Evolutionary conservation across 176 grass and related monocot species (phyloP).

Genomic region (Triticum timopheevii): DNA sequence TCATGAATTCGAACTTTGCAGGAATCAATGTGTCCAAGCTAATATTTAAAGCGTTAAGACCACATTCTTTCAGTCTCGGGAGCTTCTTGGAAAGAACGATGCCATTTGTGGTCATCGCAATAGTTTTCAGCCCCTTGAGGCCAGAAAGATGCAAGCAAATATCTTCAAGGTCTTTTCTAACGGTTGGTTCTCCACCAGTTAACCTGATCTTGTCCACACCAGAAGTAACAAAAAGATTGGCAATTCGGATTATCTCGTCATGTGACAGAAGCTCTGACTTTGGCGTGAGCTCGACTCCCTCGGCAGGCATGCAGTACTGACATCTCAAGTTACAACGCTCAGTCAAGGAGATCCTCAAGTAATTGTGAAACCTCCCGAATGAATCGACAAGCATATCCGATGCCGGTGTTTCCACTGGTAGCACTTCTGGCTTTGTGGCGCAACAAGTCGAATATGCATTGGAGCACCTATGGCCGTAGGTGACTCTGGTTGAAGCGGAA

Average conservation of each 20-base stretch:
- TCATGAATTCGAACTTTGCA: constrained; percentile 98
- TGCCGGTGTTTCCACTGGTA: constrained; percentile 21
- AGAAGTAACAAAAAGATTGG: constrained; percentile 61
- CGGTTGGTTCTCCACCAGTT: constrained; percentile 82
- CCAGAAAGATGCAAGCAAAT: constrained; percentile 78
- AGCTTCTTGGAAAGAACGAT: constrained; percentile 82
- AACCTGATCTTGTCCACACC: constrained; percentile 94
- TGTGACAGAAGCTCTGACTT: constrained; percentile 65
- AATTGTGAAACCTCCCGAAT: constrained; percentile 84
- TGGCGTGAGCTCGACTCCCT: constrained; percentile 79
- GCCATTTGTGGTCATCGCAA: constrained; percentile 93
- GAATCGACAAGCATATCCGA: constrained; percentile 82
- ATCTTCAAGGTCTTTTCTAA: constrained; percentile 90
- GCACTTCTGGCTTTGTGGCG: constrained; percentile 28
- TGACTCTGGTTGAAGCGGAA: background rate
- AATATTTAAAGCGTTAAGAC: constrained; percentile 88
- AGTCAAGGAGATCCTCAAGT: constrained; percentile 79
- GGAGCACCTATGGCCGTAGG: background rate
- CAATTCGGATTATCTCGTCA: constrained; percentile 72
- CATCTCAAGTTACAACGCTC: constrained; percentile 89
- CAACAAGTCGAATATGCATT: constrained; percentile 45
- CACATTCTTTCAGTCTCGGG: constrained; percentile 82
- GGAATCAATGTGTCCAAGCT: constrained; percentile 92
- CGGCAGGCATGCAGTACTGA: constrained; percentile 89
- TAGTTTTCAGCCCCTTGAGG: constrained; percentile 79